Conservation (phyloP, 805 yeast species). For the Nakazawaea laoshanensis region DNA sequence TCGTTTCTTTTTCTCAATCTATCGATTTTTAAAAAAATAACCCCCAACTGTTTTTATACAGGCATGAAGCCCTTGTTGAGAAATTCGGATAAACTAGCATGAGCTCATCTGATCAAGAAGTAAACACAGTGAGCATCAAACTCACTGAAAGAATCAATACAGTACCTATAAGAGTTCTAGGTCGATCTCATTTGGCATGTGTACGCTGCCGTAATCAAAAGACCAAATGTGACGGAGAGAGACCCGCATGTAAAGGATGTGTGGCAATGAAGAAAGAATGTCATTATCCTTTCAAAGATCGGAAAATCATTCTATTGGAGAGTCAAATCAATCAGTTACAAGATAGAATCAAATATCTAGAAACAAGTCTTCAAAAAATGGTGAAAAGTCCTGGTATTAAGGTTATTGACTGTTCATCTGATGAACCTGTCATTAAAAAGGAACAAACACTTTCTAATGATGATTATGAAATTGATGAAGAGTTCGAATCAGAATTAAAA, state of each 20-base stretch:
- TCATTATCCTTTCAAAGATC: slow-evolving; percentile 19
- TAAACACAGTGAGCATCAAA: slow-evolving; percentile 2
- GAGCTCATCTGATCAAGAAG: too few species aligned
- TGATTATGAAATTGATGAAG: not conserved
- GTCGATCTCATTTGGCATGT: slow-evolving; percentile 32
- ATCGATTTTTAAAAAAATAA: too few species aligned
- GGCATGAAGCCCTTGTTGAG: too few species aligned
- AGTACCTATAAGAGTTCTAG: slow-evolving; percentile 18
- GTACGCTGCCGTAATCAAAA: slow-evolving; percentile 41
- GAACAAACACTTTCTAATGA: not conserved
- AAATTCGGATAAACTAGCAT: too few species aligned
- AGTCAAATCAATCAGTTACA: slow-evolving; percentile 18
- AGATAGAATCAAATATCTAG: slow-evolving; percentile 17
- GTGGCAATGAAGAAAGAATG: slow-evolving; percentile 15
- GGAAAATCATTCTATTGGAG: slow-evolving; percentile 21
- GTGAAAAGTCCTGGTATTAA: slow-evolving; percentile 4
- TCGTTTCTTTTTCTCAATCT: too few species aligned
- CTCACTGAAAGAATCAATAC: slow-evolving; percentile 12
- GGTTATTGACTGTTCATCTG: slow-evolving; percentile 11
- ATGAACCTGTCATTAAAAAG: not conserved
- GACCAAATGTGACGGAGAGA: slow-evolving; percentile 39
- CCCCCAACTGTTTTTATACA: too few species aligned
- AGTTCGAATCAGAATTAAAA: slow-evolving; percentile 1
- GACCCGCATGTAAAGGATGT: slow-evolving; percentile 21
- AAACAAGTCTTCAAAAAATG: slow-evolving; percentile 11